Evolutionary conservation across 2,329 filamentous ascomycete genomes (phyloP).

Genomic region (Cryphonectria nitschkei): DNA sequence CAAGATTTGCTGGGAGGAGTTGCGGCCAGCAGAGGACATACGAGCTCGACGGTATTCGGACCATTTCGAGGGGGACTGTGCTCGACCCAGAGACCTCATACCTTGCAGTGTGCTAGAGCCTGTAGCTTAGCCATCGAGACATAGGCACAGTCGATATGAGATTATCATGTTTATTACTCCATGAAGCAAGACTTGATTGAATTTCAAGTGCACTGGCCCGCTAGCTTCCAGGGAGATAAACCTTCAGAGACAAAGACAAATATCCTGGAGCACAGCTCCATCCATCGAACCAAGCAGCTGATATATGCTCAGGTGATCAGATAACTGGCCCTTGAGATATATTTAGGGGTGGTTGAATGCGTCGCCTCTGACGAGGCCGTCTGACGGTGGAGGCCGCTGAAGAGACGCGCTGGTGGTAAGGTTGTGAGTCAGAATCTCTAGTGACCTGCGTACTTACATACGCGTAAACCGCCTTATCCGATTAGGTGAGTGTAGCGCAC

Average conservation of each 20-base stretch:
- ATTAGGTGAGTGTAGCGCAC: neutral
- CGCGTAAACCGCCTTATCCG: neutral
- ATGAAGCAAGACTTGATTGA: neutral
- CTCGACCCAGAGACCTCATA: neutral
- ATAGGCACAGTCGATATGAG: neutral
- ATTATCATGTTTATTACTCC: neutral
- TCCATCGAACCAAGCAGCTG: neutral
- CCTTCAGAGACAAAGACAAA: neutral
- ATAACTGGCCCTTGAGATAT: neutral
- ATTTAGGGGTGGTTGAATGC: neutral
- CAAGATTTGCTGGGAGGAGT: neutral
- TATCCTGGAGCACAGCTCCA: too few species aligned
- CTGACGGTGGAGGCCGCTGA: constrained; percentile 1
- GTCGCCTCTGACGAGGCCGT: constrained; percentile 8
- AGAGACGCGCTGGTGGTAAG: neutral
- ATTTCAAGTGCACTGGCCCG: neutral
- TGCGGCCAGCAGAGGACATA: neutral
- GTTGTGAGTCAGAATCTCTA: neutral
- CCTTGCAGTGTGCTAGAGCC: neutral
- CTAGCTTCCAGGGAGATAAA: neutral
- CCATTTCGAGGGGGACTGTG: neutral
- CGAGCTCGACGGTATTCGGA: neutral
- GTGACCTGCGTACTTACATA: neutral
- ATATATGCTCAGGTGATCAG: neutral
- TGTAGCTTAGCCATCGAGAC: neutral